A percentile compares a stretch with the other conserved stretches of the same genome.
Conservation (phyloP, 225 moss, liverwort and hornwort genomes). For the Rhytidiadelphus loreus region DNA sequence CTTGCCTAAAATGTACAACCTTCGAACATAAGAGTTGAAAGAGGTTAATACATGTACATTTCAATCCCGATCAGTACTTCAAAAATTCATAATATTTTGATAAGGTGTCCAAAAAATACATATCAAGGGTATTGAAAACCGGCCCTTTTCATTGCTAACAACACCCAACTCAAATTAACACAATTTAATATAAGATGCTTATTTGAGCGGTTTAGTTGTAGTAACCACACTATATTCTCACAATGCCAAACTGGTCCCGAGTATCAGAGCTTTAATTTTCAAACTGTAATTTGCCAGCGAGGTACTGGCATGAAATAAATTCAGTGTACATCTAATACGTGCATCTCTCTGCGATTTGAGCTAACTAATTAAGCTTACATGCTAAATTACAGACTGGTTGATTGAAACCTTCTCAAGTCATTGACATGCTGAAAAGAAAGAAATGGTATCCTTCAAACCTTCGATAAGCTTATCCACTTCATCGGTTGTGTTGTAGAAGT, state of each 20-base stretch:
- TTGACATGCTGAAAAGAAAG: slow-evolving; percentile 34
- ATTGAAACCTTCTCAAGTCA: neutral
- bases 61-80: neutral
- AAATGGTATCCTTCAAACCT: slow-evolving; percentile 67
- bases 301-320: neutral
- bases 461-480: slow-evolving; percentile 61
- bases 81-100: neutral
- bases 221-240: neutral
- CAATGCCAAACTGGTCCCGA: neutral
- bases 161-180: neutral
- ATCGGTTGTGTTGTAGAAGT: slow-evolving; percentile 77
- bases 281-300: neutral
- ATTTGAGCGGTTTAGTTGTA: neutral
- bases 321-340: neutral
- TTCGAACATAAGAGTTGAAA: neutral
- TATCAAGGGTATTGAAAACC: neutral
- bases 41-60: neutral
- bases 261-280: neutral
- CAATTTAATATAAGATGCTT: neutral
- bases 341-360: neutral
- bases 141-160: neutral
- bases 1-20: neutral
- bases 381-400: neutral
- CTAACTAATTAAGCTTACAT: too few relatives aligned
- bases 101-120: neutral